phyloP scores from a whole-genome alignment of 345 rosid genomes.

The Eutrema yunnanense region DNA sequence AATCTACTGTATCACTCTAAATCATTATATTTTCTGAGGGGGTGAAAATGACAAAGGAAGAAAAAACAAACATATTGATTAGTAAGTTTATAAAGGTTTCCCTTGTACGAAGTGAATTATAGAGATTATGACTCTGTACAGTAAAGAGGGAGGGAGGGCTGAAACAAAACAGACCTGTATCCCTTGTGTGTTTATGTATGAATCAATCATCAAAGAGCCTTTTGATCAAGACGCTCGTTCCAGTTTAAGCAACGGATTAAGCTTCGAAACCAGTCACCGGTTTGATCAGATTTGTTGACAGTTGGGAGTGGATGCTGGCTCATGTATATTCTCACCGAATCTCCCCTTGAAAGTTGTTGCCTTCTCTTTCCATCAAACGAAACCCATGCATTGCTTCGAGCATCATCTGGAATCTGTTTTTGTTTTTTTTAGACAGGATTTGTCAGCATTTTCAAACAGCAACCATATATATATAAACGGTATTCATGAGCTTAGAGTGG shows the following conservation, averaged over 20 bases:
- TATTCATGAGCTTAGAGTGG: neutral
- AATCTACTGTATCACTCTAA: no score
- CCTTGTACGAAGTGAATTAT: neutral
- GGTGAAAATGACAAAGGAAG: no score
- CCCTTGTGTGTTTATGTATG: constrained; percentile 5
- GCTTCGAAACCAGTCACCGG: constrained; percentile 97
- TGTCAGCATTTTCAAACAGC: constrained; percentile 2
- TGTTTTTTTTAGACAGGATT: neutral
- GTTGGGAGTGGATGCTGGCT: constrained; percentile 97
- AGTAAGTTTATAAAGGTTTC: neutral
- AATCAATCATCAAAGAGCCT: constrained; percentile 42
- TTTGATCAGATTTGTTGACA: constrained; percentile 89
- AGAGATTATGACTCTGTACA: constrained; percentile 22
- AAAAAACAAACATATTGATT: no score
- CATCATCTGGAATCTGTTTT: constrained; percentile 79
- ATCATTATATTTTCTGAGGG: no score
- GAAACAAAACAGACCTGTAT: constrained; percentile 17
- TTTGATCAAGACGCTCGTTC: constrained; percentile 95
- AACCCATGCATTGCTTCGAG: constrained; percentile 98
- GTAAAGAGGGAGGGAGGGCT: constrained; percentile 22
- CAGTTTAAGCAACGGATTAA: constrained; percentile 93
- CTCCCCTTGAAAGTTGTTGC: constrained; percentile 95
- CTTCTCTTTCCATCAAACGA: constrained; percentile 98
- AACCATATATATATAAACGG: neutral
- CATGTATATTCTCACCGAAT: constrained; percentile 82